A percentile compares a stretch with the other conserved stretches of the same genome.
phyloP scores from a whole-genome alignment of 495 filamentous ascomycete species.

The Amphirosellinia nigrospora region DNA sequence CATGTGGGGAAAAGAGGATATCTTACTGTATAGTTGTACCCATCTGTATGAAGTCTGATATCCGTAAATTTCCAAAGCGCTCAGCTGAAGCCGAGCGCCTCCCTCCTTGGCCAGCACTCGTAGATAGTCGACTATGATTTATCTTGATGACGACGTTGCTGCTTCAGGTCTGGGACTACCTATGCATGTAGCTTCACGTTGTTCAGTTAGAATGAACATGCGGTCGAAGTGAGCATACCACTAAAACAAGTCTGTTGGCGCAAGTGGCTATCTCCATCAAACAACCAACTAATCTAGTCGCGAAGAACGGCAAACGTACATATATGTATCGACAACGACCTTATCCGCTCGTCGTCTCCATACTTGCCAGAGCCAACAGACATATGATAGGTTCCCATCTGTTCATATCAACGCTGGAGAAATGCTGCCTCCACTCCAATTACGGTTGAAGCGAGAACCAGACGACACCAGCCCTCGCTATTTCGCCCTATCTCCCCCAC shows the following conservation, averaged over 20 bases:
- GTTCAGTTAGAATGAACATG: background rate
- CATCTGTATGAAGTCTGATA: background rate
- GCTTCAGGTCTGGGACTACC: background rate
- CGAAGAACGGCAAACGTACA: background rate
- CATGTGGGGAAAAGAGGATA: background rate
- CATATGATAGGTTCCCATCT: constrained; percentile 1
- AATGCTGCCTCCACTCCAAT: constrained; percentile 17
- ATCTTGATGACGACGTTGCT: background rate
- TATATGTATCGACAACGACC: no score
- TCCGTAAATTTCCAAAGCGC: background rate
- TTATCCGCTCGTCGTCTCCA: constrained; percentile 10
- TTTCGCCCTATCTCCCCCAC: background rate
- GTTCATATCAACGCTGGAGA: background rate
- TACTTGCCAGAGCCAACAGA: background rate
- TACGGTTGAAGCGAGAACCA: background rate
- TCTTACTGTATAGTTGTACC: background rate
- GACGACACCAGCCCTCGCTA: constrained; percentile 3
- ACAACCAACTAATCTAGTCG: constrained; percentile 2
- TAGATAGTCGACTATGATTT: background rate
- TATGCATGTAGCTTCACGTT: constrained; percentile 14
- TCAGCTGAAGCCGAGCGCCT: constrained; percentile 9
- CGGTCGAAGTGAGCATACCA: constrained; percentile 3
- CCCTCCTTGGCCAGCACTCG: background rate
- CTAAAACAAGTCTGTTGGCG: constrained; percentile 3
- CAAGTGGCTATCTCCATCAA: background rate